A percentile compares a stretch with the other conserved stretches of the same genome.
These are phyloP conservation scores for Solanum bulbocastanum DNA, from an alignment of 257 asterid genomes.

Conservation along the genomic window DNA sequence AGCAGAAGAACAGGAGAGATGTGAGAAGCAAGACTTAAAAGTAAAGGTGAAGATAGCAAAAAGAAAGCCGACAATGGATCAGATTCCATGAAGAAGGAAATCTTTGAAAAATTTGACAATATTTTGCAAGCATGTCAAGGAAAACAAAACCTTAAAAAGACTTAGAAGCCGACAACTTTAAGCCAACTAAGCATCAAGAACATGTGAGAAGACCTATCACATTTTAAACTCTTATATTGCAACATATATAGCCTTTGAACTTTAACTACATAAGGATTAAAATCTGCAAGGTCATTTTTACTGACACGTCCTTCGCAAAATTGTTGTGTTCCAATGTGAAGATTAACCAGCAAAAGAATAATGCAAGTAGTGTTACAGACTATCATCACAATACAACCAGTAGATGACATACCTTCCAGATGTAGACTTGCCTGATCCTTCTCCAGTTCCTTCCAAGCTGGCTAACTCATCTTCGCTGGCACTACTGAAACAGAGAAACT, in stretches of 20 bases:
- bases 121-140: background rate
- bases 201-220: background rate
- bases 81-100: background rate
- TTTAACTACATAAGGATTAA: background rate
- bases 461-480: constrained; percentile 21
- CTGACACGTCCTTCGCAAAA: background rate
- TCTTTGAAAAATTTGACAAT: background rate
- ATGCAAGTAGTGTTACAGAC: background rate
- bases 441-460: constrained; percentile 14
- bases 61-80: background rate
- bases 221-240: background rate
- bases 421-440: constrained; percentile 3
- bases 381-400: background rate
- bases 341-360: background rate
- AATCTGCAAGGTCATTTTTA: background rate
- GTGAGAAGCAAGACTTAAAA: background rate
- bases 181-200: background rate
- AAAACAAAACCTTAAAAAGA: background rate
- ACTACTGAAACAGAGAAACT: constrained; percentile 13
- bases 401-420: constrained; percentile 25
- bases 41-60: background rate
- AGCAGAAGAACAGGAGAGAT: background rate
- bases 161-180: background rate
- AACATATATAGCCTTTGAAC: background rate
- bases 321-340: background rate